Base-by-base conservation (phyloP, 140 eudicot species). In the Ambrosia hybrid region DNA sequence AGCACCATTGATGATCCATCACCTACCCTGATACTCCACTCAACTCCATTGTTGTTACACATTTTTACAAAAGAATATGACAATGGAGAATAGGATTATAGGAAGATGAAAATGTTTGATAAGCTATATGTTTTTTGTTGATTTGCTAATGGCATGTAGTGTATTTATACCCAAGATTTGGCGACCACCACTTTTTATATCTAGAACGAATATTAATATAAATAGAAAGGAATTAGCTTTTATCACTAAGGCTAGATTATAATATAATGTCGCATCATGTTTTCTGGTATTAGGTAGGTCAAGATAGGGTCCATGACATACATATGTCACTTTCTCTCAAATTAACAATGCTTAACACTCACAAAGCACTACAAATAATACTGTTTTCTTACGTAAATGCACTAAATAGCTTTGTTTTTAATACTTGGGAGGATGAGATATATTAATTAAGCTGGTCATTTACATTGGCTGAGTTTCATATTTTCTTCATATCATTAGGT, bases 21-120 rank as follows among this genome's bases (percentile, higher is more conserved):
- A 33, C 51, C 71, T 39, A 84, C 64, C 68, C 65, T 80, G 53
- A 84, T 82, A 71, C 85, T 84, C 92, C 92, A 84, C 65, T 84
- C 87, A 6, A 86, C 79, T 38, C 67, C 78, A 51, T 66, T 81
- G 6, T 57, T 56, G 72, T 67, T 81, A 57, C 75, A 26, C 85
- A 81, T 81, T 58, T 48, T 51, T 15, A 16, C 17, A 15, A 59
- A 37, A 57, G 5, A 11, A 46, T 68, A 43, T 34, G 53, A 15
- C 6, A 55, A 26, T 33, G 55, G 55, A 68, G 57, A 39, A 60
- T 5, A 48, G 5, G 4, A 41, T 4, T 4, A 39, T 6, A 46
- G 58, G 15, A 63, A 45, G 68, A 1, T 38, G 76, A 52, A 67
- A 65, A 59, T 76, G 75, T 46, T 30, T 64, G 76, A 70, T 80